Percentiles rank a stretch among this genome's conserved stretches.
phyloP scores from a whole-genome alignment of 2,329 filamentous ascomycete genomes.

The Neopestalotiopsis rosae region DNA sequence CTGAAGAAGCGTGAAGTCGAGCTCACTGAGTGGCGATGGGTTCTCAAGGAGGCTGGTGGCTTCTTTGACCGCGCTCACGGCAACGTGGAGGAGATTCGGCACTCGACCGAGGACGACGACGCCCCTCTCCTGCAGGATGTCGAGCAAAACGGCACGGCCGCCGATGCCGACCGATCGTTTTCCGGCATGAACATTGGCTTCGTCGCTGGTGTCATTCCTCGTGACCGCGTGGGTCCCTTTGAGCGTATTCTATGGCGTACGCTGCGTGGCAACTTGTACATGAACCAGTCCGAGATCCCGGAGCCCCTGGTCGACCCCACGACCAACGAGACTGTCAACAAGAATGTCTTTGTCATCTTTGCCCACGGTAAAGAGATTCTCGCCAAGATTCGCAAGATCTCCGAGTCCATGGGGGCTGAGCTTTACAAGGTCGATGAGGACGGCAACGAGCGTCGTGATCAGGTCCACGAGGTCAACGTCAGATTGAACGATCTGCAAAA shows the following conservation, averaged over 20 bases:
- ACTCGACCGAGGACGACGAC: constrained; percentile 88
- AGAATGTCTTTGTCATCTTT: constrained; percentile 99
- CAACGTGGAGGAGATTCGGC: constrained; percentile 94
- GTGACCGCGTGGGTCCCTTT: constrained; percentile 92
- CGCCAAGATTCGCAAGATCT: constrained; percentile 98
- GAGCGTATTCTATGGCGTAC: constrained; percentile 98
- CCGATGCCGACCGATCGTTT: constrained; percentile 83
- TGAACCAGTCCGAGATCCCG: constrained; percentile 99
- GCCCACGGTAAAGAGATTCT: constrained; percentile 98
- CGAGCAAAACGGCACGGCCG: constrained; percentile 75
- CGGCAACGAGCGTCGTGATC: constrained; percentile 90
- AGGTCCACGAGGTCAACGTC: constrained; percentile 97
- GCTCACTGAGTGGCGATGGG: constrained; percentile 98
- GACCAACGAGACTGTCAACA: constrained; percentile 89
- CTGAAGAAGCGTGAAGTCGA: constrained; percentile 98
- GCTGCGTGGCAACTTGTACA: constrained; percentile 95
- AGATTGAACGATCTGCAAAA: constrained; percentile 89
- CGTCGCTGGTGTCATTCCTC: constrained; percentile 91
- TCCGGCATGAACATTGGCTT: constrained; percentile 99
- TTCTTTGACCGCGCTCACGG: constrained; percentile 98
- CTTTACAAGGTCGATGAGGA: constrained; percentile 98
- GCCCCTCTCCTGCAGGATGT: constrained; percentile 92
- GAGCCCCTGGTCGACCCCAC: constrained; percentile 90
- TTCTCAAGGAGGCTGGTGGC: constrained; percentile 91
- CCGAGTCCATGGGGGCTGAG: constrained; percentile 93